Evolutionary conservation across 441 rosid genomes (phyloP).

Genomic region (Manihot esculenta): DNA sequence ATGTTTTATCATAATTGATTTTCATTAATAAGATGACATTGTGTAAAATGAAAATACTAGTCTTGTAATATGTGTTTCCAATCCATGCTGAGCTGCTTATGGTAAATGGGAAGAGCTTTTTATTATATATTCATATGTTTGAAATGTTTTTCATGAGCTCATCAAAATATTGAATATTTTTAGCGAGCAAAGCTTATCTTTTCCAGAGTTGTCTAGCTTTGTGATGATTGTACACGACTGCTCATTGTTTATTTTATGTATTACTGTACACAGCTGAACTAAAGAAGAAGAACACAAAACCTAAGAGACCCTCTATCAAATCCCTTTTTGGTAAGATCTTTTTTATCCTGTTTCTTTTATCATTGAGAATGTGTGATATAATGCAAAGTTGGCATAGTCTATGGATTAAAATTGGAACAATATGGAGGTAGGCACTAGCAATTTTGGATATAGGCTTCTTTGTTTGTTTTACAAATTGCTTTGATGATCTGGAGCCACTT

Average conservation of each 20-base stretch:
- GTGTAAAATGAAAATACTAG: not conserved
- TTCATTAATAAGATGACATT: not conserved
- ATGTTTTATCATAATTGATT: not conserved
- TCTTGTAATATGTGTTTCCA: not conserved
- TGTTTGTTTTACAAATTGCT: not conserved
- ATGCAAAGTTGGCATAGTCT: not conserved
- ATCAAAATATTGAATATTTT: not conserved
- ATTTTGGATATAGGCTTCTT: not conserved
- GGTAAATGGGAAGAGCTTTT: not conserved
- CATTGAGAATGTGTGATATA: slow-evolving; percentile 3
- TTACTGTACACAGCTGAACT: slow-evolving; percentile 57
- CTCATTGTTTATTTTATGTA: slow-evolving; percentile 11
- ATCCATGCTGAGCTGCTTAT: not conserved
- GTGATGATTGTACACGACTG: not conserved
- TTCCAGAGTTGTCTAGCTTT: not conserved
- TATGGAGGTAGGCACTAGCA: not conserved
- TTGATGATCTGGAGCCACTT: not conserved
- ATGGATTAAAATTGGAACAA: not conserved
- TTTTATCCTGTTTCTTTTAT: not conserved
- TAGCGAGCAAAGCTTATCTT: slow-evolving; percentile 3
- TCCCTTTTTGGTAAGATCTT: slow-evolving; percentile 80
- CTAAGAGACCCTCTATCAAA: slow-evolving; percentile 92
- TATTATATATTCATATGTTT: not conserved
- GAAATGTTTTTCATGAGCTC: not conserved
- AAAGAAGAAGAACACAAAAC: slow-evolving; percentile 85